phyloP scores from a whole-genome alignment of 805 yeast genomes.

The Metschnikowia matae region DNA sequence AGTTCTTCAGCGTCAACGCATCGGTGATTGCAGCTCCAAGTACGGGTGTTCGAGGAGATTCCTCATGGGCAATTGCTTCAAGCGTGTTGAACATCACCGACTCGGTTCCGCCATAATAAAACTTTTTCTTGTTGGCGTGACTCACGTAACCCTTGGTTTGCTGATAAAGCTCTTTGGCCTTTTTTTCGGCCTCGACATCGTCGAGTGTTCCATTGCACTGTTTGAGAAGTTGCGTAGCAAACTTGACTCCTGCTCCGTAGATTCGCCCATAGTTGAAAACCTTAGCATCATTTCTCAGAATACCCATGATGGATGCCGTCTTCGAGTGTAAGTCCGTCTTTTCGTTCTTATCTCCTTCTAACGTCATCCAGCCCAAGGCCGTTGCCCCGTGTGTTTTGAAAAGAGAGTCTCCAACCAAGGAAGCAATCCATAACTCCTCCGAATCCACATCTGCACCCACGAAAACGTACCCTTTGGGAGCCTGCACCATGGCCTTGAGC shows the following conservation, averaged over 20 bases:
- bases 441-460: conserved; percentile 99
- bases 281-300: conserved; percentile 88
- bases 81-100: conserved; percentile 85
- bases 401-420: conserved; percentile 87
- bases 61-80: conserved; percentile 81
- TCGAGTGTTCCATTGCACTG: conserved; percentile 72
- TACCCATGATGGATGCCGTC: conserved; percentile 86
- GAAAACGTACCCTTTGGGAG: conserved; percentile 85
- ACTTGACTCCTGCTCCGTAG: conserved; percentile 94
- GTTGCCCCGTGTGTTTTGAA: conserved; percentile 92
- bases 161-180: conserved; percentile 65
- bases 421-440: conserved; percentile 97
- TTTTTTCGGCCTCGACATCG: conserved; percentile 59
- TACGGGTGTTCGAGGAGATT: conserved; percentile 82
- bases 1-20: conserved; percentile 65
- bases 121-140: conserved; percentile 23
- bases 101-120: conserved; percentile 90
- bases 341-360: conserved; percentile 88
- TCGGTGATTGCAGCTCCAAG: conserved; percentile 90
- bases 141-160: conserved; percentile 69
- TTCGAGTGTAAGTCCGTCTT: conserved; percentile 95
- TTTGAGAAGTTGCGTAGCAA: conserved; percentile 78
- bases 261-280: conserved; percentile 95
- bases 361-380: conserved; percentile 98
- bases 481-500: conserved; percentile 76